Conservation (phyloP, 495 filamentous ascomycete genomes). For the Lophiotrema nucula region DNA sequence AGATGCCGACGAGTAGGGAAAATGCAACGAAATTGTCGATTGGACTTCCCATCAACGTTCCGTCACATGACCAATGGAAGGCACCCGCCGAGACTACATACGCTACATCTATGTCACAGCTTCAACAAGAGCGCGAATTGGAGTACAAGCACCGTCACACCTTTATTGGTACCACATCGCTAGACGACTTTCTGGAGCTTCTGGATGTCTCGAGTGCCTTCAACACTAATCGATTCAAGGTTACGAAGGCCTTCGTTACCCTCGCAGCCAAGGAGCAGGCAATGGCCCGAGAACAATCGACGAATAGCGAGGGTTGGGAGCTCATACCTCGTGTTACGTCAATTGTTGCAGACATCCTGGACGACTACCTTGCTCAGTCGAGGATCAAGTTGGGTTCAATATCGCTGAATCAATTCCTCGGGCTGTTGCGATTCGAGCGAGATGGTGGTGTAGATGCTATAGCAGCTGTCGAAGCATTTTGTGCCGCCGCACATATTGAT, state of each 20-base stretch:
- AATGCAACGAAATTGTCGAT: no score
- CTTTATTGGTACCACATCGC: conserved; percentile 10
- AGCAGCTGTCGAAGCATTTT: conserved; percentile 1
- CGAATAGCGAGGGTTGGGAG: neutral
- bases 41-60: no score
- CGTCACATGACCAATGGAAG: no score
- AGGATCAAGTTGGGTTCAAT: conserved; percentile 2
- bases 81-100: no score
- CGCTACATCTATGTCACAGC: no score
- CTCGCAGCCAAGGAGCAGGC: conserved; percentile 5
- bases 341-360: neutral
- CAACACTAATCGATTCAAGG: neutral
- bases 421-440: neutral
- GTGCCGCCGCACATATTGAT: neutral
- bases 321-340: neutral
- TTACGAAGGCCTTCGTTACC: conserved; percentile 7
- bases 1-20: no score
- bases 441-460: neutral
- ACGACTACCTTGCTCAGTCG: conserved; percentile 2
- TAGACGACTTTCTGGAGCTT: conserved; percentile 13
- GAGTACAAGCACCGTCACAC: conserved; percentile 15
- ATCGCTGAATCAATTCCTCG: neutral
- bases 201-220: neutral
- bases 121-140: conserved; percentile 6
- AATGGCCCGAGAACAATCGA: neutral